Conservation (phyloP, 2,329 filamentous ascomycete genomes). For the Aspergillus pseudotamarii region DNA sequence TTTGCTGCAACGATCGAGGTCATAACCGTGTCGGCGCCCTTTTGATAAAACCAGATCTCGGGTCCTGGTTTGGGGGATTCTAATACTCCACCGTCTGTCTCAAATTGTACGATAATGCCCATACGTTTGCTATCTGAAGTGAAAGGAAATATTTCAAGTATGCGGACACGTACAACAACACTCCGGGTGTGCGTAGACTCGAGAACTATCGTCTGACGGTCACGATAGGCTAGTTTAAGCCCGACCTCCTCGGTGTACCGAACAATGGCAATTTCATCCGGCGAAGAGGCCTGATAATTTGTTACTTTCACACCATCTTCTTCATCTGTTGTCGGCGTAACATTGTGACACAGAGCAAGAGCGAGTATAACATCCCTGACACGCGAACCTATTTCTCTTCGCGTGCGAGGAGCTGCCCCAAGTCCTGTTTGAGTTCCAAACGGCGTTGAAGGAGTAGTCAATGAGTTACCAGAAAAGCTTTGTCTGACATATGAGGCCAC, state of each 20-base stretch:
- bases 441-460: constrained; percentile 77
- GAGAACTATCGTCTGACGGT: constrained; percentile 82
- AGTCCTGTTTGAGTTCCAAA: constrained; percentile 62
- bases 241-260: constrained; percentile 93
- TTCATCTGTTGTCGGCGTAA: constrained; percentile 87
- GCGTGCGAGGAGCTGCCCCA: constrained; percentile 72
- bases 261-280: constrained; percentile 97
- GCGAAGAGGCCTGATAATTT: constrained; percentile 94
- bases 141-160: constrained; percentile 94
- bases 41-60: constrained; percentile 98
- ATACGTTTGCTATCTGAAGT: constrained; percentile 97
- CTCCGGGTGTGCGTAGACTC: constrained; percentile 75
- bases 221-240: constrained; percentile 78
- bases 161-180: constrained; percentile 78
- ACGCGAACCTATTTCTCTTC: constrained; percentile 89
- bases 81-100: constrained; percentile 57
- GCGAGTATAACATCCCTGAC: constrained; percentile 93
- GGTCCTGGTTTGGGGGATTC: constrained; percentile 59
- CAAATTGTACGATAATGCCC: constrained; percentile 93
- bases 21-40: constrained; percentile 98
- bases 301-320: constrained; percentile 75
- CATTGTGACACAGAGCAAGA: constrained; percentile 92
- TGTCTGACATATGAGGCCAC: constrained; percentile 84
- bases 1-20: constrained; percentile 91
- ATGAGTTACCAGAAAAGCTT: constrained; percentile 64